Conservation (phyloP, 805 yeast species). For the Tetrapisispora phaffii region DNA sequence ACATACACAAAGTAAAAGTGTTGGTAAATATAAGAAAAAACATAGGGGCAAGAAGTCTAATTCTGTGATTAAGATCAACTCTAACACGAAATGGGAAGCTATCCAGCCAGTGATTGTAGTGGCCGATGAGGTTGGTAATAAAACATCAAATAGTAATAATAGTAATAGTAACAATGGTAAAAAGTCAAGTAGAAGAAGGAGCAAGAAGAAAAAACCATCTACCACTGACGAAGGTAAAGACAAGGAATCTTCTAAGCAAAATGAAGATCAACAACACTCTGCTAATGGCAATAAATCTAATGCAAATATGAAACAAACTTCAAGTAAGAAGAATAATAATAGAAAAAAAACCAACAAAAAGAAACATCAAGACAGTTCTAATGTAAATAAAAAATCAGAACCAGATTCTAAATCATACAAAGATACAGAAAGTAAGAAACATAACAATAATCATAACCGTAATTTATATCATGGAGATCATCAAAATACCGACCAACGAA, state of each 20-base stretch:
- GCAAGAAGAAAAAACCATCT: constrained; percentile 7
- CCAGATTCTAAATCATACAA: not conserved
- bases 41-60: constrained; percentile 6
- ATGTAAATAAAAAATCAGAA: not conserved
- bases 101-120: constrained; percentile 47
- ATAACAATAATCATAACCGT: not conserved
- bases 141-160: constrained; percentile 5
- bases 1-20: not conserved
- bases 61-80: constrained; percentile 8
- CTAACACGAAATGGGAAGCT: constrained; percentile 52
- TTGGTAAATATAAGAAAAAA: constrained; percentile 4
- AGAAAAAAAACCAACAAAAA: not conserved
- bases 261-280: constrained; percentile 6
- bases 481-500: not conserved
- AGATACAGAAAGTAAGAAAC: not conserved
- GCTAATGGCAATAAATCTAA: not conserved
- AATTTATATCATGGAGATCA: not conserved
- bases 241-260: constrained; percentile 7
- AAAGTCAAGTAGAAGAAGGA: constrained; percentile 3
- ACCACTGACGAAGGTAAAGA: constrained; percentile 9
- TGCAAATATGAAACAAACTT: not conserved
- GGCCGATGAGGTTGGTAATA: constrained; percentile 15
- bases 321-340: not conserved
- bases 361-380: not conserved
- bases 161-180: constrained; percentile 5